phyloP scores from a whole-genome alignment of 2,329 filamentous ascomycete species.

The Ilyonectria sp. region DNA sequence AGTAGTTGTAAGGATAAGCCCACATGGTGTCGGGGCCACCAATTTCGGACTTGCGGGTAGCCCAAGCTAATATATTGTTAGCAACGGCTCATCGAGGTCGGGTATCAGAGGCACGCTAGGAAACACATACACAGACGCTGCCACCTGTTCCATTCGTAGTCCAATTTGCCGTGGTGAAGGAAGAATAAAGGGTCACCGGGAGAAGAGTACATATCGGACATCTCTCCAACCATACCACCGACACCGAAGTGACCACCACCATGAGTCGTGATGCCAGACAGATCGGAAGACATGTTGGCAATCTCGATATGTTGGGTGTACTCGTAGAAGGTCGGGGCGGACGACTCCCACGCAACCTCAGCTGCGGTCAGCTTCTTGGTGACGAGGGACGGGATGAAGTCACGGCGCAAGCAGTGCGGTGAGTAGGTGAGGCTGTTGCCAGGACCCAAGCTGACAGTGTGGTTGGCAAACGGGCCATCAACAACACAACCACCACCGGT shows the following conservation, averaged over 20 bases:
- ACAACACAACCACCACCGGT: conserved; percentile 20
- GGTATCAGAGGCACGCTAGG: background rate
- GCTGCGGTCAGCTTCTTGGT: conserved; percentile 15
- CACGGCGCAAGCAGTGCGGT: conserved; percentile 20
- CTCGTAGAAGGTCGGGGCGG: conserved; percentile 8
- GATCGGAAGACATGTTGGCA: conserved; percentile 22
- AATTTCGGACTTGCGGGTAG: conserved; percentile 21
- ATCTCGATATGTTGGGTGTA: conserved; percentile 21
- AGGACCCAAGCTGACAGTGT: conserved; percentile 17
- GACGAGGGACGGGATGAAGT: conserved; percentile 21
- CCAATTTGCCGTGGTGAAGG: conserved; percentile 18
- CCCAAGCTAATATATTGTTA: conserved; percentile 22
- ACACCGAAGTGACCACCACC: conserved; percentile 21
- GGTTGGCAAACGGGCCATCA: conserved; percentile 19
- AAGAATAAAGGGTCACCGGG: conserved; percentile 21
- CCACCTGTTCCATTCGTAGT: conserved; percentile 26
- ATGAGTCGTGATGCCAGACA: conserved; percentile 21
- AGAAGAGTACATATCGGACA: conserved; percentile 24
- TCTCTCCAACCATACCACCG: conserved; percentile 22
- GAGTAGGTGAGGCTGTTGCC: conserved; percentile 18
- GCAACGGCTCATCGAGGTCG: background rate
- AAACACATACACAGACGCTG: conserved; percentile 16
- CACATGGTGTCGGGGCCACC: conserved; percentile 22
- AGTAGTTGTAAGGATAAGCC: conserved; percentile 22
- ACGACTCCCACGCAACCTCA: conserved; percentile 21